Conservation (phyloP, 1,284 basidiomycete genomes). For the Puccinia hordei region DNA sequence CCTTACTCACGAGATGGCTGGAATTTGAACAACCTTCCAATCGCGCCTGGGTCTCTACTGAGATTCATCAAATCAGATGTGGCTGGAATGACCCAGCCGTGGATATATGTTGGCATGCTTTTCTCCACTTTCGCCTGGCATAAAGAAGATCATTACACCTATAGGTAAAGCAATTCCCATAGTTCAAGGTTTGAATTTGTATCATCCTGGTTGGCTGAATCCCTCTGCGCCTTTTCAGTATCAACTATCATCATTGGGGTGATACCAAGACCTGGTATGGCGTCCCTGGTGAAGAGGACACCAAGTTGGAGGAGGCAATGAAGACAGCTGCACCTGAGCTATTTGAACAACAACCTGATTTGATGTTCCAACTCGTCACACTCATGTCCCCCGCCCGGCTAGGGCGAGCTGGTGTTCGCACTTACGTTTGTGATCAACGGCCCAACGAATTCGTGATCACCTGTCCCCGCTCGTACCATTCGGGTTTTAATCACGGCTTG, state of each 20-base stretch:
- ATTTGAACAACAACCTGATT: conserved; percentile 95
- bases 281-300: conserved; percentile 87
- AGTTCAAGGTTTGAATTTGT: not conserved
- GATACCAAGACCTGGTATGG: conserved; percentile 99
- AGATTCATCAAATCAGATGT: conserved; percentile 95
- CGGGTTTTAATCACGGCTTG: conserved; percentile 96
- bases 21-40: conserved; percentile 98
- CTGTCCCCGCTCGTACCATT: conserved; percentile 97
- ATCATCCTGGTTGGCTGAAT: not conserved
- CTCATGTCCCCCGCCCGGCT: conserved; percentile 93
- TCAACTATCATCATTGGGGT: conserved; percentile 75
- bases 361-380: conserved; percentile 95
- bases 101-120: conserved; percentile 99
- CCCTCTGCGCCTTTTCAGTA: conserved; percentile 43
- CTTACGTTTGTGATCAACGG: conserved; percentile 91
- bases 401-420: conserved; percentile 83
- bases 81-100: conserved; percentile 99
- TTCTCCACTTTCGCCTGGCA: conserved; percentile 99
- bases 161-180: conserved; percentile 61
- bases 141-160: conserved; percentile 99
- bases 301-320: conserved; percentile 95
- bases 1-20: conserved; percentile 87
- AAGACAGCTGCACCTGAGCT: conserved; percentile 92
- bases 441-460: conserved; percentile 93
- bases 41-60: conserved; percentile 79